phyloP scores from a whole-genome alignment of 2,329 filamentous ascomycete species.

The Beauveria scarabaeidicola region DNA sequence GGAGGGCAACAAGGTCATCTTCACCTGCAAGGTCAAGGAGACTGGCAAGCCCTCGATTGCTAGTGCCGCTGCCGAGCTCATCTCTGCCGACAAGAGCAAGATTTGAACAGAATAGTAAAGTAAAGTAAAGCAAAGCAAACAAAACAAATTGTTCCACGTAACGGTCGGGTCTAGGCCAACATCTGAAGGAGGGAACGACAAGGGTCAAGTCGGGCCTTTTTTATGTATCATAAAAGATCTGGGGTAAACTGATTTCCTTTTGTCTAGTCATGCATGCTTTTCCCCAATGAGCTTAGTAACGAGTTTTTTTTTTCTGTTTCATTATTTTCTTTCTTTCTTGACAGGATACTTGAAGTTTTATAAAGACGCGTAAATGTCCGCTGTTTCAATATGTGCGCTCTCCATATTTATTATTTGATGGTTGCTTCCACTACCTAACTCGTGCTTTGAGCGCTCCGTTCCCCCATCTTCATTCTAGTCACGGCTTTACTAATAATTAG shows the following conservation, averaged over 20 bases:
- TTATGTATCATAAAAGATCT: constrained; percentile 7
- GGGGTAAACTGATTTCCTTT: not conserved
- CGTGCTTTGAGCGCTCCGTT: not conserved
- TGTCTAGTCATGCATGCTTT: constrained; percentile 4
- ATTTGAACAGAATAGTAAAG: constrained; percentile 11
- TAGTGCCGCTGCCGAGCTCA: constrained; percentile 69
- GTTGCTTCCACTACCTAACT: not conserved
- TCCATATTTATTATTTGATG: not conserved
- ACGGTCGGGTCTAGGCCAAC: not conserved
- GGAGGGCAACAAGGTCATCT: constrained; percentile 68
- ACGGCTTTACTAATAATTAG: not conserved
- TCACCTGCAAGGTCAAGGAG: constrained; percentile 85
- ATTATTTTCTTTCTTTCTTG: not conserved
- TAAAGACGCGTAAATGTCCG: not conserved
- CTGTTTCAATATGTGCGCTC: not conserved
- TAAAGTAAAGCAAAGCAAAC: constrained; percentile 5
- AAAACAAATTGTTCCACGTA: not conserved
- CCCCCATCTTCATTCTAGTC: not conserved
- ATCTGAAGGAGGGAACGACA: not conserved
- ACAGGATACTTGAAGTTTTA: too few species aligned
- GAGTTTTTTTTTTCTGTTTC: not conserved
- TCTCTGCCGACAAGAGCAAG: constrained; percentile 28
- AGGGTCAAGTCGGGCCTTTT: not conserved
- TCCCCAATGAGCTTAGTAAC: not conserved
- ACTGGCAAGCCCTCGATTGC: constrained; percentile 83